Conservation (phyloP, 257 asterid species). For the Solanum pinnatisectum region DNA sequence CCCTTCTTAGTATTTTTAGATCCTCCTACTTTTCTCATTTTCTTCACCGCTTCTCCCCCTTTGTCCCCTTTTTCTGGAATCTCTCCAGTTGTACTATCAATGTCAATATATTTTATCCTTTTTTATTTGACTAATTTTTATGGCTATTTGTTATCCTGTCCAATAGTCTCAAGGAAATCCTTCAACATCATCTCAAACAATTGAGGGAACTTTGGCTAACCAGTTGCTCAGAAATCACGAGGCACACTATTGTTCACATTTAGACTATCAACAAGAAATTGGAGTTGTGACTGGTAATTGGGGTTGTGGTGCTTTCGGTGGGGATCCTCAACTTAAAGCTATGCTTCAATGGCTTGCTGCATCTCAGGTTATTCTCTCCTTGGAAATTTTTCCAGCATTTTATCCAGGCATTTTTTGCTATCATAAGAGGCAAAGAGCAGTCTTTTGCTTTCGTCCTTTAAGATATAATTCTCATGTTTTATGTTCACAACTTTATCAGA, state of each 20-base stretch:
- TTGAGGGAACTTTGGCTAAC: neutral
- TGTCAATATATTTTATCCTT: neutral
- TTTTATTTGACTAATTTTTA: neutral
- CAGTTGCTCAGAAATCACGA: neutral
- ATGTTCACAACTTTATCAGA: neutral
- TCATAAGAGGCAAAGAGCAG: neutral
- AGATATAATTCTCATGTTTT: neutral
- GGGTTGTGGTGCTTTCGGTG: conserved; percentile 98
- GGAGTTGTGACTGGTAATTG: conserved; percentile 91
- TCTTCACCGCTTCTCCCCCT: neutral
- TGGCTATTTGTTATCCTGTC: neutral
- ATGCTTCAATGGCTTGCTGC: conserved; percentile 90
- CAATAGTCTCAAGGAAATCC: conserved; percentile 15
- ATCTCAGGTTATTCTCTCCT: conserved; percentile 40
- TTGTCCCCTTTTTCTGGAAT: neutral
- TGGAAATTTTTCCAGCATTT: neutral
- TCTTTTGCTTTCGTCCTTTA: neutral
- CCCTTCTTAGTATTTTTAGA: neutral
- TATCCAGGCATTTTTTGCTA: neutral
- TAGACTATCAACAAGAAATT: conserved; percentile 14
- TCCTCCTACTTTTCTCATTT: neutral
- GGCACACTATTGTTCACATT: neutral
- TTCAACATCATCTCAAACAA: conserved; percentile 15
- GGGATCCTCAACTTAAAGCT: conserved; percentile 82
- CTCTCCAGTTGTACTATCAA: neutral